Conservation (phyloP, 2,329 filamentous ascomycete genomes). For the Xylaria sp. region DNA sequence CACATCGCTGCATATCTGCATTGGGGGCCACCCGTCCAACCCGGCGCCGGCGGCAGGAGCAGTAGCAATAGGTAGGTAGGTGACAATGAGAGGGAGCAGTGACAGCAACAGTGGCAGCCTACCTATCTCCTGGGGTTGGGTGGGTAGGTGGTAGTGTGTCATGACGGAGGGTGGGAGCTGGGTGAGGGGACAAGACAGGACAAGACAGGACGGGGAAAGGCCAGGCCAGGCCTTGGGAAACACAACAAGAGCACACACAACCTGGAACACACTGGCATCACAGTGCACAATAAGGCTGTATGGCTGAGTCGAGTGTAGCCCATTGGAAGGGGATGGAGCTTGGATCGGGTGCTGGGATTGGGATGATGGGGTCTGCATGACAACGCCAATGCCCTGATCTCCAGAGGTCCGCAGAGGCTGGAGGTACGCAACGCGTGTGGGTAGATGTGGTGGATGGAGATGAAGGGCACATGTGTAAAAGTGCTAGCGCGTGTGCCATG, state of each 20-base stretch:
- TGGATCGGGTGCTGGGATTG: slow-evolving; percentile 24
- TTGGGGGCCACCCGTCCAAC: slow-evolving; percentile 34
- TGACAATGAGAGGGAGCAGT: slow-evolving; percentile 18
- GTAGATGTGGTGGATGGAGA: slow-evolving; percentile 6
- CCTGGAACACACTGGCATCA: slow-evolving; percentile 12
- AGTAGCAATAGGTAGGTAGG: slow-evolving; percentile 14
- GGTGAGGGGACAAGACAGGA: slow-evolving; percentile 4
- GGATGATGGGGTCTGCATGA: slow-evolving; percentile 28
- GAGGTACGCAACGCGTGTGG: slow-evolving; percentile 24
- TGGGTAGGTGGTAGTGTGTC: slow-evolving; percentile 8
- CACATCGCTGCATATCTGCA: slow-evolving; percentile 34
- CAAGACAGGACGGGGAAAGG: background rate
- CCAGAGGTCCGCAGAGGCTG: slow-evolving; percentile 28
- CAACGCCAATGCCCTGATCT: slow-evolving; percentile 26
- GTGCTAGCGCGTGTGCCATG: slow-evolving; percentile 29
- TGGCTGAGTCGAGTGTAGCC: slow-evolving; percentile 22
- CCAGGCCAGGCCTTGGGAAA: slow-evolving; percentile 18
- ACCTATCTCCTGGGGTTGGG: slow-evolving; percentile 3
- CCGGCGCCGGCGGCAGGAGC: slow-evolving; percentile 15
- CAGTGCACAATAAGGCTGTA: slow-evolving; percentile 33
- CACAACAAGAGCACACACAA: slow-evolving; percentile 26
- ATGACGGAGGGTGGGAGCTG: slow-evolving; percentile 23
- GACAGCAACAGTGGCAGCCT: slow-evolving; percentile 6
- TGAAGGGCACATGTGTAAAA: slow-evolving; percentile 10
- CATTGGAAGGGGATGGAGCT: slow-evolving; percentile 21